A percentile compares a stretch with the other conserved stretches of the same genome.
Conservation (phyloP, 2,329 filamentous ascomycete genomes). For the Cladobotryum mycophilum region DNA sequence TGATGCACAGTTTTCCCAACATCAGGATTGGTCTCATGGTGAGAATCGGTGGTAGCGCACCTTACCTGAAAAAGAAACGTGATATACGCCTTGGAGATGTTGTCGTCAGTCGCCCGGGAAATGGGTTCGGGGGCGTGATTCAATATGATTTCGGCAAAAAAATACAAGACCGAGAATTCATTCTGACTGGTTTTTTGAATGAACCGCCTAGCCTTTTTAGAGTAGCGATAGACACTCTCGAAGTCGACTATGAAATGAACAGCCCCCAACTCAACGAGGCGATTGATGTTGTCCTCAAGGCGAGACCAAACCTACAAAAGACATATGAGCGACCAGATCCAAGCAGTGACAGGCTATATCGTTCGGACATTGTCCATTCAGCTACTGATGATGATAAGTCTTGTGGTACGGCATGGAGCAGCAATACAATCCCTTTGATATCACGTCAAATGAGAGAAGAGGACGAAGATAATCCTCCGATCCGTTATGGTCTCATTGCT, state of each 20-base stretch:
- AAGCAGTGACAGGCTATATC: constrained; percentile 11
- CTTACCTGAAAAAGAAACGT: not conserved
- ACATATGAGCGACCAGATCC: constrained; percentile 8
- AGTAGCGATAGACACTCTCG: too few relatives aligned
- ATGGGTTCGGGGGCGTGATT: too few relatives aligned
- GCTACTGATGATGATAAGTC: not conserved
- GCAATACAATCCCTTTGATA: not conserved
- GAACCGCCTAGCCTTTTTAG: too few relatives aligned
- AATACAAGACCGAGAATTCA: too few relatives aligned
- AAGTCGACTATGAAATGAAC: not conserved
- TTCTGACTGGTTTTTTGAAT: too few relatives aligned
- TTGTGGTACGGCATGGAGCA: not conserved
- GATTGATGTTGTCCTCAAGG: not conserved
- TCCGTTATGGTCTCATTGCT: constrained; percentile 6
- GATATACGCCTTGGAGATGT: constrained; percentile 14
- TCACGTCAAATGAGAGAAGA: not conserved
- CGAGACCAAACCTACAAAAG: constrained; percentile 2
- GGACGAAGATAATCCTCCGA: not conserved
- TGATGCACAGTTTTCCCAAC: too few relatives aligned
- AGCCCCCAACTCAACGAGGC: constrained; percentile 12
- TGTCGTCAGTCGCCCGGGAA: constrained; percentile 7
- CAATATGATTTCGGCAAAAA: too few relatives aligned
- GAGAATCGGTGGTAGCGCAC: constrained; percentile 13
- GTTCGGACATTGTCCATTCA: constrained; percentile 5
- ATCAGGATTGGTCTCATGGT: constrained; percentile 11